Percentiles rank a stretch among this genome's conserved stretches.
Evolutionary conservation across 2,329 filamentous ascomycete species (phyloP).

Genomic region (Talaromyces sp.): DNA sequence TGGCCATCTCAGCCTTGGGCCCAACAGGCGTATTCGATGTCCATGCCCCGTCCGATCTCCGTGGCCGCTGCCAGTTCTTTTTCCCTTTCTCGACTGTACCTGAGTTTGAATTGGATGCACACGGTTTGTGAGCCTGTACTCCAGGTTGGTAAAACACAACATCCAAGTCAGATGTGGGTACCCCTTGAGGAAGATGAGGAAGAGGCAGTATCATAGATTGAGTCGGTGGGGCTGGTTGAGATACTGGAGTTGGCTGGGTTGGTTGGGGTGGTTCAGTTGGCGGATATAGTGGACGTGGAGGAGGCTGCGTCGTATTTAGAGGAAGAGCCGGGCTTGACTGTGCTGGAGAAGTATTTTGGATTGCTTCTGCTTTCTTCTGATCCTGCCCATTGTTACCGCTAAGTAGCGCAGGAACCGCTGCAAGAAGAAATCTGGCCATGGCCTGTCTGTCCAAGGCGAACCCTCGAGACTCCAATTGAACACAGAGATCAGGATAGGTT

Average conservation of each 20-base stretch:
- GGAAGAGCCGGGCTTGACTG: not conserved
- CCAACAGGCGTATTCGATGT: slow-evolving; percentile 19
- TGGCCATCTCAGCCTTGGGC: slow-evolving; percentile 54
- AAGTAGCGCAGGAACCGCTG: slow-evolving; percentile 27
- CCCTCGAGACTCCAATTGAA: slow-evolving; percentile 49
- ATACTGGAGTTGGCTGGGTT: not conserved
- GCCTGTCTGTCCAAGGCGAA: slow-evolving; percentile 50
- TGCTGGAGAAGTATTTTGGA: not conserved
- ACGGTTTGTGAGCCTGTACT: not conserved
- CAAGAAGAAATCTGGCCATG: slow-evolving; percentile 51
- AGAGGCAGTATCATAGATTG: not conserved
- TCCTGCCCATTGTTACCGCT: slow-evolving; percentile 13
- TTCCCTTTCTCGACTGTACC: not conserved
- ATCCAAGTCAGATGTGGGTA: not conserved
- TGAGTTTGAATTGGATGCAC: not conserved
- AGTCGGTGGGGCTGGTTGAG: not conserved
- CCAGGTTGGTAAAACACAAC: not conserved
- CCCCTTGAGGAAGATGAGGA: not conserved
- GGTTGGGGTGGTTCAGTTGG: not conserved
- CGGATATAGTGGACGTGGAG: not conserved
- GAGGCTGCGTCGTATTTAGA: not conserved
- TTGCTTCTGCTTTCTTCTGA: slow-evolving; percentile 6
- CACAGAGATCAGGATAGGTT: slow-evolving; percentile 55
- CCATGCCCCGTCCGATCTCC: not conserved
- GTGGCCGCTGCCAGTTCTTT: not conserved